Base-by-base conservation (phyloP, 2,329 filamentous ascomycete species). In the Calonectria multiphialidica region DNA sequence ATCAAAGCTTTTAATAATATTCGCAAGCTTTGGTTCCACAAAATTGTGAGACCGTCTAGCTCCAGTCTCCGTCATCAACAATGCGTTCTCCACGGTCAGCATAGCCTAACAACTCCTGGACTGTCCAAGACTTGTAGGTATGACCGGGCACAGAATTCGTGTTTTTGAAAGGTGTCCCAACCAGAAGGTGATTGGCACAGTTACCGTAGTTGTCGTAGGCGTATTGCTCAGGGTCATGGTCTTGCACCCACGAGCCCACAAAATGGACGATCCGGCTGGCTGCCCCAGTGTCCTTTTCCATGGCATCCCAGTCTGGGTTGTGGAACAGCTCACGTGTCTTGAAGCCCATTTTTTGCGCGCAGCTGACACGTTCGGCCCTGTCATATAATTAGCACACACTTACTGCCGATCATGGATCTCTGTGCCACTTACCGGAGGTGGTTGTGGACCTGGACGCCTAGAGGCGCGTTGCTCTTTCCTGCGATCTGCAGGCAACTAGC, bases 301-400 rank as follows among this genome's bases (percentile, higher is more conserved):
- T 28, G 2, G 18, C 33, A 15, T 42, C 33, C 57, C 40, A 42
- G 37, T 62, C 33, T 9, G 35, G 23, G n/a, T 42, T 28, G 12
- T 62, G 35, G 13, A 21, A 42, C 33, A 42, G 33, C 35, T 62
- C 57, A 12, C 35, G 40, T 9, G 35, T 62, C 35, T 42, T 45
- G 25, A 62, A 62, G 7, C 35, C 57, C 57, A 62, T 62, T 28
- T 37, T 62, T 45, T 62, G 57, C 57, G 33, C 57, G 35, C 57
- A 62, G 13, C 28, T 23, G 21, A 62, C 57, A 13, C 57, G 57
- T n/a, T 62, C 40, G 25, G 40, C 57, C 15, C 57, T 42, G 25
- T 21, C 21, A 25, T 18, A 15, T 82, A 45, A 45, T 45, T 45
- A 45, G 42, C 42, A 45, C 18, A n/a, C 42, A n/a, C 10, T 10